These are phyloP conservation scores for Selaginella tamariscina DNA, from an alignment of 75 land plant genomes.

Conservation along the genomic window DNA sequence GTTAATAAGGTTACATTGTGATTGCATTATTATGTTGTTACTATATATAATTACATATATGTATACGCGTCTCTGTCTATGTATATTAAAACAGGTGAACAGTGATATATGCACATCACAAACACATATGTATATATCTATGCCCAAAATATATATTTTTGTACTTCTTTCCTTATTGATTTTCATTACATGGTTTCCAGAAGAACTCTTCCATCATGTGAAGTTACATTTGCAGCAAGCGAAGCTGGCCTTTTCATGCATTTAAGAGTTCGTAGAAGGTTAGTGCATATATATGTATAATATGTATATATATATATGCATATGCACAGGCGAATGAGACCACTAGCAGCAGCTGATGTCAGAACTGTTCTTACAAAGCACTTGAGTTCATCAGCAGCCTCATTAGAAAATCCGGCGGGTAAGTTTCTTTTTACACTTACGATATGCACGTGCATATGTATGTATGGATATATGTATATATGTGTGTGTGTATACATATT, in stretches of 20 bases:
- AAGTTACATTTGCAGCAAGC: slow-evolving; percentile 72
- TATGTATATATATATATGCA: background rate
- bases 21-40: background rate
- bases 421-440: background rate
- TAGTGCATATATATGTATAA: slow-evolving; percentile 16
- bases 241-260: slow-evolving; percentile 90
- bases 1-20: background rate
- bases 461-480: no score
- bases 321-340: slow-evolving; percentile 50
- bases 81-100: no score
- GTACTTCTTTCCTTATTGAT: background rate
- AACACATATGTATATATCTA: no score
- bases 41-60: background rate
- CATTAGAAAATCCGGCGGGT: slow-evolving; percentile 23
- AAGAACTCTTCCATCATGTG: slow-evolving; percentile 57
- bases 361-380: slow-evolving; percentile 40
- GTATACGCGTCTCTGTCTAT: no score
- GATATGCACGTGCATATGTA: no score
- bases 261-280: slow-evolving; percentile 63
- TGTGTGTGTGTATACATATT: background rate
- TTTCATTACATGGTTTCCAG: slow-evolving; percentile 25
- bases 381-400: background rate
- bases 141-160: no score
- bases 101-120: no score
- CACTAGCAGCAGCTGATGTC: slow-evolving; percentile 48